phyloP scores from a whole-genome alignment of 345 rosid species.

The Eucalyptus curtisii region DNA sequence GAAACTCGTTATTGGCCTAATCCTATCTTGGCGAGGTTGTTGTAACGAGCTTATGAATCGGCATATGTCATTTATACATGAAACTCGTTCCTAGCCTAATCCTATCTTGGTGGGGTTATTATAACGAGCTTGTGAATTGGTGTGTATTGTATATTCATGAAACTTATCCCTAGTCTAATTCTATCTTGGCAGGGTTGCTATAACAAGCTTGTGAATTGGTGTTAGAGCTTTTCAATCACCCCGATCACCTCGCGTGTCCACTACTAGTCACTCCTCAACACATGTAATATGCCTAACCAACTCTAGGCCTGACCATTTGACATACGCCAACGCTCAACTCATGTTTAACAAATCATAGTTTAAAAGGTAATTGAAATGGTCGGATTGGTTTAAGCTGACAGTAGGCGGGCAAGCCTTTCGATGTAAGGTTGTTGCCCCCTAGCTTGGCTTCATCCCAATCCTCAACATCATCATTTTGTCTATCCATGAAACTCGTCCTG shows the following conservation, averaged over 20 bases:
- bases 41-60: too few species aligned
- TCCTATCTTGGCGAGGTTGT: accelerated
- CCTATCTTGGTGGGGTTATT: too few species aligned
- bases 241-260: accelerated
- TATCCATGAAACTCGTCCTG: background rate
- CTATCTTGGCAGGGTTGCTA: too few species aligned
- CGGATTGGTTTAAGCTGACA: too few species aligned
- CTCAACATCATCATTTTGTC: background rate
- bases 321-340: background rate
- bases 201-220: too few species aligned
- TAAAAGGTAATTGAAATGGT: too few species aligned
- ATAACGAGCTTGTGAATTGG: too few species aligned
- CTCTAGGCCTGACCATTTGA: background rate
- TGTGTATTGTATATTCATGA: too few species aligned
- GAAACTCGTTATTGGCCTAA: too few species aligned
- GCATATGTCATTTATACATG: background rate
- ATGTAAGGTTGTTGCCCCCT: background rate
- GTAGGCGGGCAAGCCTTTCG: too few species aligned
- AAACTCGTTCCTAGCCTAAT: background rate
- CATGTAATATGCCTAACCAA: background rate
- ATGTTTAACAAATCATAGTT: background rate
- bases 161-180: too few species aligned
- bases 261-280: background rate
- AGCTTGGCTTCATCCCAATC: background rate
- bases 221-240: background rate